Evolutionary conservation across 148 eudicot species (phyloP).

Genomic region (Fagopyrum esculentum): DNA sequence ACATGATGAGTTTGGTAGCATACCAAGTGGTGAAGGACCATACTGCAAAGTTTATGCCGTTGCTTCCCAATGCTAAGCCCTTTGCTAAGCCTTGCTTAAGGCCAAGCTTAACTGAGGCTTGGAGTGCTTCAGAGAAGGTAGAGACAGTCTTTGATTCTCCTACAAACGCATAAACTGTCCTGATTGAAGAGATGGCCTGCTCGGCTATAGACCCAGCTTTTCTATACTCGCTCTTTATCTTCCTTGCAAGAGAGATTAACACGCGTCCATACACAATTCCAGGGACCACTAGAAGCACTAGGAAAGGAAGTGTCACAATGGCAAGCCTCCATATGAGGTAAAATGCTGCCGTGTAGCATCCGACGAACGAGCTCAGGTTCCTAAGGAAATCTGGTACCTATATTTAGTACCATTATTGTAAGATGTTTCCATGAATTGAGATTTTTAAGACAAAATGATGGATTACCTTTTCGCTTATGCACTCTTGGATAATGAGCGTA

Average conservation of each 20-base stretch:
- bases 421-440: constrained; percentile 12
- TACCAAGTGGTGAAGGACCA: constrained; percentile 25
- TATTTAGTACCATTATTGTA: not conserved
- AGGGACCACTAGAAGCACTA: constrained; percentile 14
- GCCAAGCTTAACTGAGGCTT: constrained; percentile 26
- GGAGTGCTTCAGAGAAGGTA: constrained; percentile 21
- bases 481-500: constrained; percentile 40
- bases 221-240: too few species aligned
- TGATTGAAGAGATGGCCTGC: constrained; percentile 27
- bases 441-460: not conserved
- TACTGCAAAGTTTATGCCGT: constrained; percentile 18
- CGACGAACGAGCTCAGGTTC: constrained; percentile 17
- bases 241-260: too few species aligned
- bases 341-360: constrained; percentile 18
- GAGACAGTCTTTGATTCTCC: constrained; percentile 20
- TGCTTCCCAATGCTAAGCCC: constrained; percentile 28
- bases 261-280: too few species aligned
- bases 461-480: constrained; percentile 43
- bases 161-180: constrained; percentile 29
- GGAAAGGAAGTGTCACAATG: constrained; percentile 22
- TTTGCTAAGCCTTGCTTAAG: constrained; percentile 28
- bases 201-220: constrained; percentile 8
- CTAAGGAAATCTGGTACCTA: constrained; percentile 25
- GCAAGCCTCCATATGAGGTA: constrained; percentile 28
- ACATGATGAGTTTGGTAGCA: constrained; percentile 23